phyloP scores from a whole-genome alignment of 106 monocot species.

The Agapanthus africanus region DNA sequence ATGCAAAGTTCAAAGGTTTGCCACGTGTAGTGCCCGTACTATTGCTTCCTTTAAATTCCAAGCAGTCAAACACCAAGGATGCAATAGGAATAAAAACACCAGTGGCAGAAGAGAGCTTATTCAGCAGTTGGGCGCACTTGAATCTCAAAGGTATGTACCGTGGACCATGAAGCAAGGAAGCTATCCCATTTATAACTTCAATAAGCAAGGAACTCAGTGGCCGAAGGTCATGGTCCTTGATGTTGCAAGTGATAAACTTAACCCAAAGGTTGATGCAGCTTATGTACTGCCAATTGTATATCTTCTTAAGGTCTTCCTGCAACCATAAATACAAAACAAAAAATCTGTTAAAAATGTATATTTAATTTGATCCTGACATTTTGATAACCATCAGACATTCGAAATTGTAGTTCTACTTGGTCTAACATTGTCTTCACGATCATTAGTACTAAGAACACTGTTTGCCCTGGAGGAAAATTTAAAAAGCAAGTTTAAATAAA shows the following conservation, averaged over 20 bases:
- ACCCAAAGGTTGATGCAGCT: slow-evolving; percentile 68
- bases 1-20: slow-evolving; percentile 33
- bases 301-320: slow-evolving; percentile 71
- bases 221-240: slow-evolving; percentile 57
- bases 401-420: too few species aligned
- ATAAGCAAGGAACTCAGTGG: slow-evolving; percentile 44
- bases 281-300: slow-evolving; percentile 79
- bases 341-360: not conserved
- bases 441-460: too few species aligned
- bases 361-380: not conserved
- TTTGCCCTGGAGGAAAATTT: too few species aligned
- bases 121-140: slow-evolving; percentile 83
- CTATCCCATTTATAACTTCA: slow-evolving; percentile 56
- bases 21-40: slow-evolving; percentile 10
- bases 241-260: slow-evolving; percentile 51
- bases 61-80: slow-evolving; percentile 57
- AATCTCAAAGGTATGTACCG: slow-evolving; percentile 73
- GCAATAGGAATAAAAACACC: slow-evolving; percentile 75
- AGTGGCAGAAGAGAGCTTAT: slow-evolving; percentile 67
- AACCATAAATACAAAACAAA: slow-evolving; percentile 7
- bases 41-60: slow-evolving; percentile 37
- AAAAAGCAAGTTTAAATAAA: too few species aligned
- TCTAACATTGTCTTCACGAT: too few species aligned
- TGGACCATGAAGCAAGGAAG: slow-evolving; percentile 62
- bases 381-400: too few species aligned